These are phyloP conservation scores for Candida patagonica DNA, from an alignment of 805 yeast species.

Conservation along the genomic window DNA sequence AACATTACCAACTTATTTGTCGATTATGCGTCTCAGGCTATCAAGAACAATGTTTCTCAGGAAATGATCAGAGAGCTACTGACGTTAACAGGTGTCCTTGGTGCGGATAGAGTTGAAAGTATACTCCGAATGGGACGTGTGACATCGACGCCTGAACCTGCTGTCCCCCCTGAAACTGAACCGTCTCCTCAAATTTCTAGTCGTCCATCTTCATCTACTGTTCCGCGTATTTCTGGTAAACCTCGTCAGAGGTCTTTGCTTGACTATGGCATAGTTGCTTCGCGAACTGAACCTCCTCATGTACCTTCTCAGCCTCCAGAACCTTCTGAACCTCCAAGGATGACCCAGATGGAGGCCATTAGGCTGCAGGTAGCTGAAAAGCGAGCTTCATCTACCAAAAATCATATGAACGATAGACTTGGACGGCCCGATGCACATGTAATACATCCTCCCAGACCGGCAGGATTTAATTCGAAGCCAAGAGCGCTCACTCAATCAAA, in stretches of 20 bases:
- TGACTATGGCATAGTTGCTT: neutral
- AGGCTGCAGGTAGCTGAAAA: constrained; percentile 16
- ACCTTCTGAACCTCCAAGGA: constrained; percentile 7
- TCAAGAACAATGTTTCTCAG: constrained; percentile 58
- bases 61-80: constrained; percentile 59
- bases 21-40: constrained; percentile 39
- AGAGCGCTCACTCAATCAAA: no score
- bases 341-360: constrained; percentile 14
- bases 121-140: neutral
- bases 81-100: constrained; percentile 7
- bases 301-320: constrained; percentile 6
- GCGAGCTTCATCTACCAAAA: neutral
- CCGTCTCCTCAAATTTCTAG: neutral
- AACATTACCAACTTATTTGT: constrained; percentile 45
- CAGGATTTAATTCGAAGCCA: constrained; percentile 40
- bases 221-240: neutral
- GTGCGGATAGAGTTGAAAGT: neutral
- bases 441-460: constrained; percentile 40
- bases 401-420: neutral
- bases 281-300: constrained; percentile 9
- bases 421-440: constrained; percentile 10
- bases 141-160: neutral
- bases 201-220: neutral
- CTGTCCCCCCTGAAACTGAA: neutral
- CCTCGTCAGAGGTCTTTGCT: neutral